Percentiles rank a stretch among this genome's conserved stretches.
Evolutionary conservation across 192 early-diverging fungal genomes (phyloP).

Genomic region (Spizellomyces sp.): DNA sequence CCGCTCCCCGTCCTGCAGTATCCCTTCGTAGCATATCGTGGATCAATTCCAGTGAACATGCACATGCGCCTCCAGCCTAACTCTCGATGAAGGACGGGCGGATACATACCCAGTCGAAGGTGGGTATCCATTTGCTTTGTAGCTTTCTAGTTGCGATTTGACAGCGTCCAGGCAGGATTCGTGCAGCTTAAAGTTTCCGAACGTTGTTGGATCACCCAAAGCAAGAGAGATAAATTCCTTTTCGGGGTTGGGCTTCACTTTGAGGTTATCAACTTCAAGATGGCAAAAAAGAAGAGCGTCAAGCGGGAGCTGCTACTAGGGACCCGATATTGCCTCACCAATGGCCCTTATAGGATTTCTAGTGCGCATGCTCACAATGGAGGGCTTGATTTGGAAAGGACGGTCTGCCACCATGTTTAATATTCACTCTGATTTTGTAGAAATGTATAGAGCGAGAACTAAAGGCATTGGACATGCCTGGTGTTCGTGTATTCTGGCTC

Average conservation of each 20-base stretch:
- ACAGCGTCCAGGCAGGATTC: slow-evolving; percentile 65
- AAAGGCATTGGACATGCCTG: no score
- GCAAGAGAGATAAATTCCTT: slow-evolving; percentile 68
- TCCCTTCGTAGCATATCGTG: no score
- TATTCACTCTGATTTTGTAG: no score
- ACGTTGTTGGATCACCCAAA: slow-evolving; percentile 82
- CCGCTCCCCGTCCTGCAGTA: no score
- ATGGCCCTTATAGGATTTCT: slow-evolving; percentile 86
- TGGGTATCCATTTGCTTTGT: slow-evolving; percentile 81
- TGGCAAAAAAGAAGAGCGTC: neutral
- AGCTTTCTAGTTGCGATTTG: slow-evolving; percentile 63
- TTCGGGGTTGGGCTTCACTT: slow-evolving; percentile 61
- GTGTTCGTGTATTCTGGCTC: no score
- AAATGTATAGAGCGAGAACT: no score
- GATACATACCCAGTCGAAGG: slow-evolving; percentile 61
- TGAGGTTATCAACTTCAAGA: slow-evolving; percentile 68
- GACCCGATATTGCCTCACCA: neutral
- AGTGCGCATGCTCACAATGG: slow-evolving; percentile 71
- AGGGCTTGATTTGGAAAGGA: slow-evolving; percentile 38
- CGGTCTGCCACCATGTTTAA: no score
- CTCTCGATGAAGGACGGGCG: slow-evolving; percentile 47
- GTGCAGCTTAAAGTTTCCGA: slow-evolving; percentile 81
- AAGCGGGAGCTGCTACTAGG: neutral
- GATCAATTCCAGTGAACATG: no score
- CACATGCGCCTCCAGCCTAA: no score